Evolutionary conservation across 345 rosid species (phyloP), one percentile per base, ranked within the genome.

Genomic region (Rhodomyrtus tomentosa): DNA sequence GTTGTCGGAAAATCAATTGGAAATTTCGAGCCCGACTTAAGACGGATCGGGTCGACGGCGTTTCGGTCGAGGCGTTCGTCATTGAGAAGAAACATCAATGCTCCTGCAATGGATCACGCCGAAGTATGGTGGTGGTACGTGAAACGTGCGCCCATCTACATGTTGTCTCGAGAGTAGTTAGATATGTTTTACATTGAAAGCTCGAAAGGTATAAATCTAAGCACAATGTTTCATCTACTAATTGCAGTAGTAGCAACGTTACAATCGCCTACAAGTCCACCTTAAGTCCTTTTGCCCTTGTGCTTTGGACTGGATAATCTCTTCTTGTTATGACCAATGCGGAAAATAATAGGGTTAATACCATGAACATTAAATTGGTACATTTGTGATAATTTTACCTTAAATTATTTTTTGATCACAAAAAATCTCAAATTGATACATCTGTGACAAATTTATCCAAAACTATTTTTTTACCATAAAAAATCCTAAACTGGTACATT

Each of bases 1-100:
- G 0, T 14, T 16, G 42, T 62, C 5, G 0, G 74, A 36, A 20
- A 32, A 32, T 68, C 5, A 10, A 29, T 29, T 0, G 42, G 74
- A 7, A 15, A 29, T 40, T 62, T 15, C 20, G 10, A 29, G 76
- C 45, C 42, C 22, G 2, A 22, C 76, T 9, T 32, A 32, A 32
- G 18, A 68, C 9, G 45, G 45, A 68, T 18, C 9, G 45, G 45
- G 36, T 18, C 11, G 22, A 4, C 0, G 10, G 12, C 40, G 40
- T 68, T 68, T 21, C 21, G 12, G 9, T 36, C 6, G 76, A 36
- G 76, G 24, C 24, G 7, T 16, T 32, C 32, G 40, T 16, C 9
- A 7, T 62, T 15, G 74, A 29, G 22, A 62, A 62, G 42, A 16
- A 14, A 59, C 72, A 3, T 59, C 72, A 27, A 7, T 59, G 38